Base-by-base conservation (phyloP, 805 yeast genomes). In the Wickerhamiella lipophila region DNA sequence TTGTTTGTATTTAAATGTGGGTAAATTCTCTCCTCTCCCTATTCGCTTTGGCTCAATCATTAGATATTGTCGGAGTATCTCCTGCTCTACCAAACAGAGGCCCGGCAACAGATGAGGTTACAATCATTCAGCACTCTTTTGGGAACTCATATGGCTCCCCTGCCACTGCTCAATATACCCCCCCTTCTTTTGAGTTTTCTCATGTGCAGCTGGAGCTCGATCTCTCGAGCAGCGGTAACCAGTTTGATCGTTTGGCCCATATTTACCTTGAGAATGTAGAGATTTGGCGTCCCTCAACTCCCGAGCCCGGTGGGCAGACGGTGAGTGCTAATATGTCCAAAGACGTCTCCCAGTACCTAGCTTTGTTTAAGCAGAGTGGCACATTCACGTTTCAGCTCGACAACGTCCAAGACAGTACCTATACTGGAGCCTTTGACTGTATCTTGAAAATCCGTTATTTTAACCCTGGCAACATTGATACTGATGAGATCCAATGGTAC, bases 241-340 rank as follows among this genome's bases (percentile, higher is more conserved):
- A 67, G 53, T 67, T 56, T 49, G 71, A 67, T 52, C 60, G 71
- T 15, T 55, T 67, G 50, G 65, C 59, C n/a, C 66, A 64, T 46
- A 42, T 68, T 9, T 79, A 73, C 56, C 62, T 82, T 27, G 70
- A 71, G 50, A 80, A 77, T 19, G 68, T 73, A 7, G 79, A 80
- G 53, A 62, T 82, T 22, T 83, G 89, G 89, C 73, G 89, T 64
- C 78, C 82, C 1, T 77, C 85, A 2, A 83, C 89, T 1, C 75
- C 80, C 13, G 89, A 81, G 60, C 89, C 88, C 1, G 73, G 74
- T 50, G 64, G 79, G 56, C 57, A 72, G 65, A 60, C 58, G 12
- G 55, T 65, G 2, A 72, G 74, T 8, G 74, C 68, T 54, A 75
- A 82, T 22, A 65, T 72, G 49, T 66, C 72, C 26, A 84, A 82